Base-by-base conservation (phyloP, 2,329 filamentous ascomycete genomes). In the Fusarium cyanostomum region DNA sequence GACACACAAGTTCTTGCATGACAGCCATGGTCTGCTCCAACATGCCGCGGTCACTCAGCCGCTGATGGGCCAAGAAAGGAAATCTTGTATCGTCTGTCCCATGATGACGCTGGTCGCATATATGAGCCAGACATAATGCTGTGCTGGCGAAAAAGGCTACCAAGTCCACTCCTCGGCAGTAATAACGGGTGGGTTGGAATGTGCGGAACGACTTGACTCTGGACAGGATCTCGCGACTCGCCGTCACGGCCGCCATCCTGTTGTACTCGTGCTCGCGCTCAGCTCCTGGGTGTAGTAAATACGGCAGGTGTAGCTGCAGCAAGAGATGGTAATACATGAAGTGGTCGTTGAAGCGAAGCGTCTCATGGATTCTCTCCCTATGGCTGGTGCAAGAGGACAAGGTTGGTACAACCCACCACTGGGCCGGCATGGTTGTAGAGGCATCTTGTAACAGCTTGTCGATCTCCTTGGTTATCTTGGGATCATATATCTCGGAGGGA, bases 261-360 rank as follows among this genome's bases (percentile, higher is more conserved):
- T 79, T 83, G 61, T 82, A 81, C 18, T 81, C 78, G 50, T 79
- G 80, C 6, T 74, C 73, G 5, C 68, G 64, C 5, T 75, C 73
- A 1, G 71, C 64, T 1, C 74, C 68, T 31, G 74, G 66, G 11
- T 74, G 77, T 8, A 86, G 72, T 68, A 86, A 78, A 58, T 82
- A 85, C 0, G 84, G 84, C 5, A 86, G 73, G 56, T 87, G 84
- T 0, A 86, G 74, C 6, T 82, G 77, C n/a, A 83, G 75, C 2
- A 85, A 66, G 2, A 86, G 74, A 42, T 81, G 78, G 51, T 83
- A 79, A 57, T 86, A 81, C 33, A 79, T 75, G 38, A 86, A 75
- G 45, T 86, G 84, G 15, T 79, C 71, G 59, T 82, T 79, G 5
- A 81, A 63, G 0, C 39, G 69, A 3, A 71, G 48, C 6, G 67